phyloP scores from a whole-genome alignment of 2,329 filamentous ascomycete genomes.

The Ambrosiella xylebori region DNA sequence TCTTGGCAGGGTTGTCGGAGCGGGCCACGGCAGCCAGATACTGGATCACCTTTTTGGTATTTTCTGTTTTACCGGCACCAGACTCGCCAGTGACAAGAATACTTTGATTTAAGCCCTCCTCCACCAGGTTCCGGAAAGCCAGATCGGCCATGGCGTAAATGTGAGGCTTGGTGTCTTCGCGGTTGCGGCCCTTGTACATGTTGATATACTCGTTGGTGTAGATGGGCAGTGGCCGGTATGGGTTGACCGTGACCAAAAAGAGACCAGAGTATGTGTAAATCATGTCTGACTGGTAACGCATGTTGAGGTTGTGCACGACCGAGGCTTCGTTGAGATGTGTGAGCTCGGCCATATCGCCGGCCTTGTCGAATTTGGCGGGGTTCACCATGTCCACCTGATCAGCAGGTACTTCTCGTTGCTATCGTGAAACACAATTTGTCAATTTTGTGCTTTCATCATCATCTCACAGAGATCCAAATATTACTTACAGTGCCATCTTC shows the following conservation, averaged over 20 bases:
- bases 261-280: slow-evolving; percentile 98
- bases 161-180: slow-evolving; percentile 91
- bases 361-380: slow-evolving; percentile 97
- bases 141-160: slow-evolving; percentile 97
- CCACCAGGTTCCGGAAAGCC: slow-evolving; percentile 86
- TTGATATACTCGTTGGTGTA: slow-evolving; percentile 95
- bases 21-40: slow-evolving; percentile 90
- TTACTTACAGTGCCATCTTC: slow-evolving; percentile 73
- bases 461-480: not conserved
- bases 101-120: slow-evolving; percentile 90
- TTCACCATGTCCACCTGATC: slow-evolving; percentile 97
- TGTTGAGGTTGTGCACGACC: slow-evolving; percentile 90
- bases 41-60: slow-evolving; percentile 98
- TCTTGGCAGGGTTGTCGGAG: slow-evolving; percentile 52
- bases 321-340: slow-evolving; percentile 96
- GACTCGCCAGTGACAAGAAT: slow-evolving; percentile 97
- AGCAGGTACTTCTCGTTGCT: slow-evolving; percentile 73
- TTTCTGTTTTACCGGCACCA: slow-evolving; percentile 94
- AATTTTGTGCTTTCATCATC: slow-evolving; percentile 9
- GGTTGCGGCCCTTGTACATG: slow-evolving; percentile 83
- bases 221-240: slow-evolving; percentile 85
- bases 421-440: slow-evolving; percentile 12
- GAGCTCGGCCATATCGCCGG: slow-evolving; percentile 96
- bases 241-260: slow-evolving; percentile 93
- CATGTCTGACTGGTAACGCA: slow-evolving; percentile 84